Conservation (phyloP, 805 yeast genomes). For the Wickerhamiella brachini region DNA sequence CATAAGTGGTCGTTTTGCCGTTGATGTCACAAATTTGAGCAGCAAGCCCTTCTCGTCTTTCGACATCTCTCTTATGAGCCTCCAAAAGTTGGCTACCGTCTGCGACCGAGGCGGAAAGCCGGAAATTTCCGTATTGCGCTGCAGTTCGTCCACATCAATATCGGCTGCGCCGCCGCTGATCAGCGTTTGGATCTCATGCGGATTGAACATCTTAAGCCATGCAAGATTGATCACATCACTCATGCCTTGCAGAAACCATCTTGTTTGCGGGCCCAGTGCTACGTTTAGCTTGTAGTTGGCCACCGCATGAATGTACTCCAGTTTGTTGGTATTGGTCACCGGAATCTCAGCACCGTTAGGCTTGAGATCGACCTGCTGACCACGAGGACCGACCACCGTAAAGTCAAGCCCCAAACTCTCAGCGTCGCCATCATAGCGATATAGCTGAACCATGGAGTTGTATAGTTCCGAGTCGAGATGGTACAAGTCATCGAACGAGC, state of each 20-base stretch:
- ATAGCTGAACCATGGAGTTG: slow-evolving; percentile 45
- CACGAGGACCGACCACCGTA: slow-evolving; percentile 35
- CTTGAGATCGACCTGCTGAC: slow-evolving; percentile 36
- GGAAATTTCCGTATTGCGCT: slow-evolving; percentile 46
- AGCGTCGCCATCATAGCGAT: slow-evolving; percentile 42
- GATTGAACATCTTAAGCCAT: slow-evolving; percentile 79
- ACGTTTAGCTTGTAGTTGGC: slow-evolving; percentile 69
- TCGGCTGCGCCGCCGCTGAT: slow-evolving; percentile 65
- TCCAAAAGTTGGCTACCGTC: slow-evolving; percentile 63
- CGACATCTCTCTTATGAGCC: slow-evolving; percentile 51
- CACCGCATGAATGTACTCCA: slow-evolving; percentile 62
- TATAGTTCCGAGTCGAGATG: slow-evolving; percentile 59
- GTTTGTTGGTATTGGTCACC: slow-evolving; percentile 48
- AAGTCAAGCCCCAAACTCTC: slow-evolving; percentile 51
- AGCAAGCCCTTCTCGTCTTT: slow-evolving; percentile 48
- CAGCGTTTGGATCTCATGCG: slow-evolving; percentile 70
- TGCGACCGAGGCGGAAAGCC: slow-evolving; percentile 38
- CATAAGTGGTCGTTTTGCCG: slow-evolving; percentile 76
- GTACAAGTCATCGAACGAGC: slow-evolving; percentile 65
- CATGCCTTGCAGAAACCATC: slow-evolving; percentile 56
- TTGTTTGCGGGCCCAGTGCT: slow-evolving; percentile 43
- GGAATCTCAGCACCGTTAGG: slow-evolving; percentile 42
- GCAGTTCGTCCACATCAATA: slow-evolving; percentile 59
- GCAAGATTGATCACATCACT: slow-evolving; percentile 49
- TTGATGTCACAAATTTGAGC: slow-evolving; percentile 82